A percentile compares a stretch with the other conserved stretches of the same genome.
Conservation (phyloP, 257 asterid genomes). For the Cinchona pubescens region DNA sequence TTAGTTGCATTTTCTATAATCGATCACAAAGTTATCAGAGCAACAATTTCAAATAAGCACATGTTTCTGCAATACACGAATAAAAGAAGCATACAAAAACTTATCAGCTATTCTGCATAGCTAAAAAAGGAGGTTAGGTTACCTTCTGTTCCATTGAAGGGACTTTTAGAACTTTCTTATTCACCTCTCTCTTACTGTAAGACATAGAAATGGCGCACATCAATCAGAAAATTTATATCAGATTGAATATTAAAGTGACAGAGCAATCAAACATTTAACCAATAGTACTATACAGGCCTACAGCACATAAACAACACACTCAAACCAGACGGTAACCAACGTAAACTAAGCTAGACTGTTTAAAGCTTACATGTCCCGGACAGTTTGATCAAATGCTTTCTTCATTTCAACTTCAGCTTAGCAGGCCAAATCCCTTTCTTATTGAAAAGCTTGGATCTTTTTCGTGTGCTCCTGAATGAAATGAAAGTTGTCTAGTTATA, state of each 20-base stretch:
- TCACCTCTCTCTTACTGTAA: constrained; percentile 97
- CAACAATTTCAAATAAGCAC: background rate
- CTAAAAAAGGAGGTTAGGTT: constrained; percentile 12
- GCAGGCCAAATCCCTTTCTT: constrained; percentile 32
- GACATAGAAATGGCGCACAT: constrained; percentile 18
- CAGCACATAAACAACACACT: background rate
- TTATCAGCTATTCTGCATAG: background rate
- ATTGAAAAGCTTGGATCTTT: constrained; percentile 4
- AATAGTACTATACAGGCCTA: too few relatives aligned
- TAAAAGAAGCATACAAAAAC: background rate
- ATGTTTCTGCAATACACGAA: background rate
- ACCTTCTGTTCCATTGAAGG: constrained; percentile 94
- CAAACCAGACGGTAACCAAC: background rate
- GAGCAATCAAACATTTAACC: background rate
- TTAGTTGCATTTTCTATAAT: background rate
- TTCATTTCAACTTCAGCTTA: constrained; percentile 56
- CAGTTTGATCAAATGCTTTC: constrained; percentile 93
- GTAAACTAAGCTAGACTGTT: background rate
- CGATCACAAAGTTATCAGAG: background rate
- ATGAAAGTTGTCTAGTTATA: background rate
- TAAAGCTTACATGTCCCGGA: constrained; percentile 80
- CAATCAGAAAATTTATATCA: constrained; percentile 10
- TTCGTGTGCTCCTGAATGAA: constrained; percentile 5
- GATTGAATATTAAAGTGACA: background rate
- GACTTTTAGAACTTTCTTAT: constrained; percentile 92